Conservation (phyloP, 768 basidiomycete species). For the Lentinus brumalis region DNA sequence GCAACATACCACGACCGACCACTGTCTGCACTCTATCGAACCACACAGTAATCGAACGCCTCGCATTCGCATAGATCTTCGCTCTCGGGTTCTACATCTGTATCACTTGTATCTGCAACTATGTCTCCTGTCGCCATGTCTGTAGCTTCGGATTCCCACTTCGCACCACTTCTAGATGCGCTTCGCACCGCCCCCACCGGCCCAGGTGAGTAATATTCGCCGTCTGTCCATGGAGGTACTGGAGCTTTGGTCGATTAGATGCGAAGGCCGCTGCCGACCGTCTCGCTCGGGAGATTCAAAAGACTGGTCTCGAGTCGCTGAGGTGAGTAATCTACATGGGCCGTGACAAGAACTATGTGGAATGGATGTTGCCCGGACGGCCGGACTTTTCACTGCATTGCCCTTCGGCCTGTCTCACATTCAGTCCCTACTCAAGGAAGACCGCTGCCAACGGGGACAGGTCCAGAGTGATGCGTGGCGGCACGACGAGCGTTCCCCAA, state of each 20-base stretch:
- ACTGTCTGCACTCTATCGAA: slow-evolving; percentile 19
- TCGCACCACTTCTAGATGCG: slow-evolving; percentile 47
- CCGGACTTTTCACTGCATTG: neutral
- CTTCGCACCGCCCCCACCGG: slow-evolving; percentile 41
- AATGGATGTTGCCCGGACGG: slow-evolving; percentile 17
- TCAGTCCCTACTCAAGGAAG: too few species aligned
- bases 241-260: slow-evolving; percentile 45
- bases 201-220: slow-evolving; percentile 31
- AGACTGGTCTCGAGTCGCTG: slow-evolving; percentile 61
- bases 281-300: slow-evolving; percentile 71
- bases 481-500: too few species aligned
- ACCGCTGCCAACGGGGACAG: too few species aligned
- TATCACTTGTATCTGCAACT: slow-evolving; percentile 25
- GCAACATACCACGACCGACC: slow-evolving; percentile 8
- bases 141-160: slow-evolving; percentile 43
- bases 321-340: slow-evolving; percentile 43
- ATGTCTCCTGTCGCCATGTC: slow-evolving; percentile 62
- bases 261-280: slow-evolving; percentile 84
- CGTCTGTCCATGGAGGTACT: neutral
- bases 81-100: slow-evolving; percentile 23
- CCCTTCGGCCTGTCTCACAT: too few species aligned
- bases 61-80: slow-evolving; percentile 19
- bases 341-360: neutral
- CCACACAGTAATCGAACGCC: slow-evolving; percentile 27
- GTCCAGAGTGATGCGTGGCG: too few species aligned